Conservation (phyloP, 495 filamentous ascomycete genomes). For the Penicillium ucsense region DNA sequence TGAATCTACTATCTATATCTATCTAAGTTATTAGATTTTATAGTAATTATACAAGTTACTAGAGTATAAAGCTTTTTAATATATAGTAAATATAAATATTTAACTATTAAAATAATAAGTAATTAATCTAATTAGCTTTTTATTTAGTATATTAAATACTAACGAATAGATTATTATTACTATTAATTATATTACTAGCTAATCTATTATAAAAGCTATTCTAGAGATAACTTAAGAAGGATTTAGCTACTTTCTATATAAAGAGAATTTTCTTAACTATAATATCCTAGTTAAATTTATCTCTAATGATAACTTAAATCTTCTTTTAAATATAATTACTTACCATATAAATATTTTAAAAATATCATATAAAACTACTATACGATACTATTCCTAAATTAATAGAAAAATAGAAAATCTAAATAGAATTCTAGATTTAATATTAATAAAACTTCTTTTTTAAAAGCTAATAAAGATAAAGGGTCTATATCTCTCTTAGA, state of each 20-base stretch:
- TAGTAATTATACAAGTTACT: neutral
- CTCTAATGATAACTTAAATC: neutral
- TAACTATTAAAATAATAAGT: neutral
- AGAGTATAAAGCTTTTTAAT: neutral
- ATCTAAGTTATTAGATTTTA: neutral
- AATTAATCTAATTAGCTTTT: neutral
- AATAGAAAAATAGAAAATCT: neutral
- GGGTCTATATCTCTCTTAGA: neutral
- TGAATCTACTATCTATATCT: neutral
- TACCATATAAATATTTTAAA: neutral
- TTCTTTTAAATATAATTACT: neutral
- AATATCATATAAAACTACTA: neutral
- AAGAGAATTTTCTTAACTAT: neutral
- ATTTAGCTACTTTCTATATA: neutral
- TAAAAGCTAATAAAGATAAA: neutral
- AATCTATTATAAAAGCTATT: neutral
- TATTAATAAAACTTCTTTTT: constrained; percentile 3
- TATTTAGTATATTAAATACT: neutral
- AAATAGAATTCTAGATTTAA: neutral
- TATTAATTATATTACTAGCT: neutral
- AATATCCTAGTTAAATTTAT: neutral
- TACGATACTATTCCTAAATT: neutral
- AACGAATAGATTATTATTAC: neutral
- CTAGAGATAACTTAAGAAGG: neutral
- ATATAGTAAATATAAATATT: neutral